Evolutionary conservation across 2,329 filamentous ascomycete genomes (phyloP), one percentile per base, ranked within the genome.

Genomic region (Calonectria hongkongensis): DNA sequence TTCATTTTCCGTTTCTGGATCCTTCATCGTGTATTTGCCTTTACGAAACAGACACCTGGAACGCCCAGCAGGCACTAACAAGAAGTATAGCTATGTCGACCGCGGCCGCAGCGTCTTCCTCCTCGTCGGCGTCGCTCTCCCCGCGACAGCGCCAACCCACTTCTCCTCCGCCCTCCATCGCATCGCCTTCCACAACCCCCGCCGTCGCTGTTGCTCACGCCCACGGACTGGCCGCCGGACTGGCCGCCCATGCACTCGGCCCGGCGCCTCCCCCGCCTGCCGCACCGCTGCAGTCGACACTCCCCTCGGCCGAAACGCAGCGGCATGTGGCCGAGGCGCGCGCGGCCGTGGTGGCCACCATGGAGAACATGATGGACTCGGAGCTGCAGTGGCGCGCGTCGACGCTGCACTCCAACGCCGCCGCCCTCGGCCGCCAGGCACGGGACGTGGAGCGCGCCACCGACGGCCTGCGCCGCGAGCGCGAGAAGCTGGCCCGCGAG

Each of bases 301-400:
- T 87, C 13, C 86, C 86, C 2, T 84, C 86, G 3, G 79, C 83
- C 58, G 82, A 85, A 65, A 84, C 87, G 64, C 84, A 87, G 79
- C 85, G 84, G 8, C 86, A 88, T 79, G 86, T 92, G 25, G 83
- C 87, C 62, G 88, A 92, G 80, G 91, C 91, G 47, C 90, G 91
- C 74, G 83, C 86, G 36, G 90, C 90, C 10, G 86, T 93, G 66
- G 86, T 92, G 41, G 91, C 91, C 27, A 89, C 89, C 58, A 88
- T 95, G 66, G 92, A 92, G 79, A 92, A 93, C 82, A 90, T 92
- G 78, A 88, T 95, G 76, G 93, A 95, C 85, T 85, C 88, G 56
- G 89, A 93, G 79, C 89, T 96, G 63, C 89, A 91, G 76, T 89
- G 89, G 70, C 93, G 94, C 73, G 94, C 94, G 18, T 83, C 87